Conservation (phyloP, 129 eudicot species). For the Kitagawia praeruptora region DNA sequence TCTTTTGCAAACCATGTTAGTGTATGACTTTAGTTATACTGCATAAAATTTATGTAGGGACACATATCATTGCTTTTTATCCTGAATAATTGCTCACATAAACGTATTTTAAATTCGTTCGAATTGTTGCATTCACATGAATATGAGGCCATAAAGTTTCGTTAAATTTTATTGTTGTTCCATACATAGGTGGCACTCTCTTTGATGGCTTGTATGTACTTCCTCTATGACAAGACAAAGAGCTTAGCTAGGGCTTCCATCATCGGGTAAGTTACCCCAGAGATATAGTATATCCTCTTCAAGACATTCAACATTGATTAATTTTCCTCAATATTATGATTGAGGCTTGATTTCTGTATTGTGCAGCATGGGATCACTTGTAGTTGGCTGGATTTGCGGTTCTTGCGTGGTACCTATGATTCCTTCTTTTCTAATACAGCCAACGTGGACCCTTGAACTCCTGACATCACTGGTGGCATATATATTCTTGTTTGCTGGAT, state of each 20-base stretch:
- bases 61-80: too few relatives aligned
- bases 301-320: background rate
- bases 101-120: too few relatives aligned
- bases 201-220: conserved; percentile 71
- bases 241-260: conserved; percentile 58
- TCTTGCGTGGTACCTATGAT: conserved; percentile 63
- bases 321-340: too few relatives aligned
- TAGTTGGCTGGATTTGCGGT: conserved; percentile 80
- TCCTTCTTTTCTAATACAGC: conserved; percentile 54
- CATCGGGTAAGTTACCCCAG: conserved; percentile 39
- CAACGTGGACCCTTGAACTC: conserved; percentile 88
- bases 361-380: conserved; percentile 49
- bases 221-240: conserved; percentile 80
- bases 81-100: too few relatives aligned
- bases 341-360: background rate
- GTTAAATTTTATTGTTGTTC: background rate
- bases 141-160: background rate
- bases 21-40: too few relatives aligned
- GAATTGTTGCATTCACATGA: too few relatives aligned
- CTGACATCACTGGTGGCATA: conserved; percentile 66
- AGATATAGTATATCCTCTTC: background rate
- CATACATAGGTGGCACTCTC: conserved; percentile 14
- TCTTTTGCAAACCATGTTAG: too few relatives aligned
- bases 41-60: too few relatives aligned
- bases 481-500: conserved; percentile 65